Percentiles rank a stretch among this genome's conserved stretches.
These are phyloP conservation scores for Chrysoporthe austroafricana DNA, from an alignment of 2,329 filamentous ascomycete genomes.

Conservation along the genomic window DNA sequence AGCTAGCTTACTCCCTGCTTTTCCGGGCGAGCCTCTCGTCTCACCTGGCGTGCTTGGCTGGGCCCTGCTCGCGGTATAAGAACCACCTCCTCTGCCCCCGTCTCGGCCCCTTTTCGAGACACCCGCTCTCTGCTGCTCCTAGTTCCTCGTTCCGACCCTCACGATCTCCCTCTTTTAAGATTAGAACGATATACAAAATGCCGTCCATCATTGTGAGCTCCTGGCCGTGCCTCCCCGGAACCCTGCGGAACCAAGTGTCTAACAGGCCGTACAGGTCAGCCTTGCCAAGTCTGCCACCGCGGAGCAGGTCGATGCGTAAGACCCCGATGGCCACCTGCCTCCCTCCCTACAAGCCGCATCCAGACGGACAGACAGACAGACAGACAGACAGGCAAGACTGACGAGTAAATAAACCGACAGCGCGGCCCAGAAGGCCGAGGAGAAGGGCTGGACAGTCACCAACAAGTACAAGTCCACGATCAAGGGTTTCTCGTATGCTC, in stretches of 20 bases:
- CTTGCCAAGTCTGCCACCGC: conserved; percentile 19
- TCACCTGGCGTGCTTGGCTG: background rate
- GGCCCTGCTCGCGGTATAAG: background rate
- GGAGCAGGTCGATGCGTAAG: conserved; percentile 29
- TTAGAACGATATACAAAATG: conserved; percentile 45
- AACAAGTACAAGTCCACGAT: conserved; percentile 80
- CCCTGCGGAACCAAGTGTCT: conserved; percentile 10
- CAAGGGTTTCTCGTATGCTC: conserved; percentile 87
- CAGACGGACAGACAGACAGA: background rate
- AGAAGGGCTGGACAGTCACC: conserved; percentile 81
- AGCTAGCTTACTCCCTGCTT: background rate
- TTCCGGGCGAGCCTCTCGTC: background rate
- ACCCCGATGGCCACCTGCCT: background rate
- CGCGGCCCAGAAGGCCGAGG: conserved; percentile 73
- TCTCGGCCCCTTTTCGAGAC: background rate
- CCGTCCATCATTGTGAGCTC: conserved; percentile 59
- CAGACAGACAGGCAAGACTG: background rate
- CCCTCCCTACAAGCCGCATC: background rate
- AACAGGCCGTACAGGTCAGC: conserved; percentile 14
- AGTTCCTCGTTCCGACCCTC: background rate
- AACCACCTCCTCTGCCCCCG: background rate
- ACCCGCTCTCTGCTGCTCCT: background rate
- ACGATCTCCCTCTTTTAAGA: background rate
- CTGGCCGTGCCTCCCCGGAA: too few relatives aligned
- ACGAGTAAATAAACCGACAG: conserved; percentile 44